Evolutionary conservation across 768 basidiomycete genomes (phyloP).

Genomic region (Dictyophora rubrovolvata): DNA sequence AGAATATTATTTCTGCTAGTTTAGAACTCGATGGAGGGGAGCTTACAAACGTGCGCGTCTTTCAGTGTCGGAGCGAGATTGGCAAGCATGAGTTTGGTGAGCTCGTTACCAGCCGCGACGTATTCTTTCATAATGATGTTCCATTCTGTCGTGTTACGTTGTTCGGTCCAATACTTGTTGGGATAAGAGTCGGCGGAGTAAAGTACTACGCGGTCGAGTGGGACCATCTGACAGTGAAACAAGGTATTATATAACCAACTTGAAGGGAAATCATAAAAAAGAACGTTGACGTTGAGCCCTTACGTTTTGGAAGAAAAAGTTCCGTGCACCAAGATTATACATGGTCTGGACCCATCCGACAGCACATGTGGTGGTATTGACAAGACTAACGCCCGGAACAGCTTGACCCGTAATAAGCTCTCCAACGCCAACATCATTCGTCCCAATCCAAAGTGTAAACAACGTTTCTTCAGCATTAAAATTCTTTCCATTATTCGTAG

Average conservation of each 20-base stretch:
- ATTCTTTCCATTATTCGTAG: conserved; percentile 23
- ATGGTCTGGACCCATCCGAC: conserved; percentile 49
- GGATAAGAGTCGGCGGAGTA: conserved; percentile 40
- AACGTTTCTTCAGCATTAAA: conserved; percentile 39
- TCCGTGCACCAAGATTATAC: conserved; percentile 49
- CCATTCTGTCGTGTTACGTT: conserved; percentile 49
- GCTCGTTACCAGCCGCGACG: conserved; percentile 38
- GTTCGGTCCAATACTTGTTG: conserved; percentile 38
- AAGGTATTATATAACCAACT: not conserved
- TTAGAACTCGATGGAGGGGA: not conserved
- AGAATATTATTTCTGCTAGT: not conserved
- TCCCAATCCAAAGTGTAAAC: conserved; percentile 62
- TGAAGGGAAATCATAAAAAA: not conserved
- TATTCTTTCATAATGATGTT: conserved; percentile 42
- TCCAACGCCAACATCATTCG: conserved; percentile 45
- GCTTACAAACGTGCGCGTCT: conserved; percentile 49
- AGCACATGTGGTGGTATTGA: conserved; percentile 47
- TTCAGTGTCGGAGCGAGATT: conserved; percentile 37
- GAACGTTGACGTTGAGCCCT: not conserved
- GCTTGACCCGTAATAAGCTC: conserved; percentile 44
- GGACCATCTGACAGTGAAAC: conserved; percentile 37
- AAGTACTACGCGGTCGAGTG: conserved; percentile 34
- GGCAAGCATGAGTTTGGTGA: conserved; percentile 42
- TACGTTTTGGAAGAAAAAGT: conserved; percentile 56
- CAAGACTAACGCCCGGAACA: conserved; percentile 37